phyloP scores from a whole-genome alignment of 2,329 filamentous ascomycete genomes.

The Mycosphaerelloides madeirae region DNA sequence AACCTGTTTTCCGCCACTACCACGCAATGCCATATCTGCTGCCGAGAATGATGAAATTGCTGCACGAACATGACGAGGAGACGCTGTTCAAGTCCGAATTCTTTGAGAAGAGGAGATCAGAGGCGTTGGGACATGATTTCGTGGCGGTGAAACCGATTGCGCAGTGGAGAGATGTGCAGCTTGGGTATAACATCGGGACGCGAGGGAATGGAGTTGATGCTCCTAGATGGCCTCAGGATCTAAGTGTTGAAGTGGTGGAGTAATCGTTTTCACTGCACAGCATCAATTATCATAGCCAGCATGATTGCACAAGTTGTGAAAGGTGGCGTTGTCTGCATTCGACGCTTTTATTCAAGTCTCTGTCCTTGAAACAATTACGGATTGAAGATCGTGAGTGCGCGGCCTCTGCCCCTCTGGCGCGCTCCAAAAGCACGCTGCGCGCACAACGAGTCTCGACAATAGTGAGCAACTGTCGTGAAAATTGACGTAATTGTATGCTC shows the following conservation, averaged over 20 bases:
- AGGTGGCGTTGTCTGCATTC: no score
- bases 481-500: no score
- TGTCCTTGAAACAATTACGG: no score
- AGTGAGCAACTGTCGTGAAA: no score
- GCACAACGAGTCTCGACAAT: no score
- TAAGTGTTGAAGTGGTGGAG: constrained; percentile 9
- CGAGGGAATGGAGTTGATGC: constrained; percentile 49
- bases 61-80: constrained; percentile 36
- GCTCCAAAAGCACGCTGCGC: no score
- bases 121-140: constrained; percentile 38
- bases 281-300: no score
- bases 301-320: no score
- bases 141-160: constrained; percentile 43
- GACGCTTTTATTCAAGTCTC: no score
- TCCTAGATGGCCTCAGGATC: constrained; percentile 42
- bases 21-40: constrained; percentile 44
- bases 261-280: neutral
- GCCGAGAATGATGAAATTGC: constrained; percentile 39
- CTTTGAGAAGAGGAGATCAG: constrained; percentile 42
- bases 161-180: constrained; percentile 38
- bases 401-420: no score
- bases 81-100: constrained; percentile 46
- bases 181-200: constrained; percentile 47
- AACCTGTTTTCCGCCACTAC: constrained; percentile 48
- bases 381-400: no score